Base-by-base conservation (phyloP, 805 yeast genomes). In the Kregervanrija delftensis region DNA sequence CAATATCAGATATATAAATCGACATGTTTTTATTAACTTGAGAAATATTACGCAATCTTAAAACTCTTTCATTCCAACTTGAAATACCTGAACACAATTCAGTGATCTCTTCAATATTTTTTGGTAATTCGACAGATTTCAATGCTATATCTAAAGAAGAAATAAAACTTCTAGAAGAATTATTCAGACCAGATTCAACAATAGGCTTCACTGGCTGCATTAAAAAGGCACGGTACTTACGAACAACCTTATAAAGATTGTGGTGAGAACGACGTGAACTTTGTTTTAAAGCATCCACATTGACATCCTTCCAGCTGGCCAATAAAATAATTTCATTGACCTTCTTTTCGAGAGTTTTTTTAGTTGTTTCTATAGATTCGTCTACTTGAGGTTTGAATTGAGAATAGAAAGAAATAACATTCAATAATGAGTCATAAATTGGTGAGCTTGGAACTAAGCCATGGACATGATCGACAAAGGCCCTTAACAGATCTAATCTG, bases 261-360 rank as follows among this genome's bases (percentile, higher is more conserved):
- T 79, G 78, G 58, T 95, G 99, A 1, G 97, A 89, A 40, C 84
- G 77, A 51, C 88, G 80, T 5, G 99, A 93, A 64, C 96, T 87
- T 64, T 90, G 97, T 54, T 87, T 89, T 56, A 93, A 72, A 0
- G 99, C 96, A 58, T 86, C 95, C 37, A 89, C 78, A 57, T 93
- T 95, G 11, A 89, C 90, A 66, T 93, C 99, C 54, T 90, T 89
- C 98, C 98, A 95, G 56, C 96, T 86, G 1, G 99, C 97, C 12
- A 93, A 70, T 38, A 87, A 66, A 37, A 93, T 88, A 3, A 89
- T 82, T 46, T 93, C 99, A 33, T 79, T 73, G 10, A 93, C 76
- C 41, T 88, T 88, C 58, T 90, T 91, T 47, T 82, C 87, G 33
- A 91, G 66, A 3, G 65, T 61, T 54, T 74, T 77, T 60, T 73